Evolutionary conservation across 441 rosid species (phyloP).

Genomic region (Theobroma grandiflorum): DNA sequence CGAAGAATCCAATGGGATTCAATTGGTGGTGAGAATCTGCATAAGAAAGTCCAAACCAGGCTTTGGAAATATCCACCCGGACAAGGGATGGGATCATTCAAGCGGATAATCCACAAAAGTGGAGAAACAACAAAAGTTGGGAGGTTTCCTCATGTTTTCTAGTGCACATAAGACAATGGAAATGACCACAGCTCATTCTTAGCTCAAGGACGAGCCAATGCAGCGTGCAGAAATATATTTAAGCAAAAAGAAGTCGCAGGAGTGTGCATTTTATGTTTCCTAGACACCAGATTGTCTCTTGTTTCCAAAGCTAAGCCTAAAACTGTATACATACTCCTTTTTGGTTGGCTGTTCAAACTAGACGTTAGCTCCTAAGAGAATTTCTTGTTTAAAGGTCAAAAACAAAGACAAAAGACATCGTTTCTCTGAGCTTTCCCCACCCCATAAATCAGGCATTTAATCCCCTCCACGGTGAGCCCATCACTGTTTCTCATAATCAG

Average conservation of each 20-base stretch:
- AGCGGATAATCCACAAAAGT: not conserved
- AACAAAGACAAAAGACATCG: slow-evolving; percentile 8
- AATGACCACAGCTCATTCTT: not conserved
- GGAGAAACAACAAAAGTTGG: no score
- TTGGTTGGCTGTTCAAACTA: slow-evolving; percentile 3
- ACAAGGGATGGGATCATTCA: slow-evolving; percentile 12
- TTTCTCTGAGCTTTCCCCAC: slow-evolving; percentile 7
- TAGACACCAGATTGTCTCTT: not conserved
- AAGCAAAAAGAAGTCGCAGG: not conserved
- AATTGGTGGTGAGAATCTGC: not conserved
- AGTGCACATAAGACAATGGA: not conserved
- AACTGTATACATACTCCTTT: no score
- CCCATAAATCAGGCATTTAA: slow-evolving; percentile 15
- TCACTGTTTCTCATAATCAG: slow-evolving; percentile 13
- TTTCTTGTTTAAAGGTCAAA: slow-evolving; percentile 36
- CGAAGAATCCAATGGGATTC: slow-evolving; percentile 26
- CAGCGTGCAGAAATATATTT: not conserved
- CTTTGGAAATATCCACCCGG: not conserved
- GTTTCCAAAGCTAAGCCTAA: not conserved
- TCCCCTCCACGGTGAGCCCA: not conserved
- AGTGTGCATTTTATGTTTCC: not conserved
- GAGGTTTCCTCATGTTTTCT: not conserved
- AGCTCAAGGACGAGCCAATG: not conserved
- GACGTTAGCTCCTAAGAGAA: slow-evolving; percentile 29
- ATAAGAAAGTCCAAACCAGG: not conserved